A percentile compares a stretch with the other conserved stretches of the same genome.
phyloP scores from a whole-genome alignment of 139 green algal species.

The Pedinophyceae sp. region DNA sequence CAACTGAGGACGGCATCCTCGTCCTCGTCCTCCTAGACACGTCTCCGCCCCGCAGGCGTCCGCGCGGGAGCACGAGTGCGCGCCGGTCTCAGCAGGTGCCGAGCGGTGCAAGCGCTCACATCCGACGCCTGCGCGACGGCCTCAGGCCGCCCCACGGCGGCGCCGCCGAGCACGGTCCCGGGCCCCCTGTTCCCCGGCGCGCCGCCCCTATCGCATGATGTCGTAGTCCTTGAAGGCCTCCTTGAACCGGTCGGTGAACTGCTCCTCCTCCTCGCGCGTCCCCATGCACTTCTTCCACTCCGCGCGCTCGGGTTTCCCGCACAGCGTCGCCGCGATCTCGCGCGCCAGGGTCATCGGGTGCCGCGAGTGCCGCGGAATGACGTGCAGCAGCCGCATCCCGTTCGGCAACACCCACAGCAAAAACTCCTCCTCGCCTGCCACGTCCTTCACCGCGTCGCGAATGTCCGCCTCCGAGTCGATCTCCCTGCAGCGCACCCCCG shows the following conservation, averaged over 20 bases:
- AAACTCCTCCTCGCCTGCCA: constrained; percentile 57
- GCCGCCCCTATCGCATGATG: constrained; percentile 29
- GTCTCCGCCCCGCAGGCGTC: too few species aligned
- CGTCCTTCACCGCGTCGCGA: constrained; percentile 17
- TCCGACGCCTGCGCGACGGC: too few species aligned
- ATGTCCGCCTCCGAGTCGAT: background rate
- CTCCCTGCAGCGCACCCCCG: too few species aligned
- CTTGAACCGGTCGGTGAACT: constrained; percentile 52
- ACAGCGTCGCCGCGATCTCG: constrained; percentile 18
- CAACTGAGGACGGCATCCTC: too few species aligned
- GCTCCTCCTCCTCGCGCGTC: constrained; percentile 35
- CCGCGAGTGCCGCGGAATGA: constrained; percentile 23
- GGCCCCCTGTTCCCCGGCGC: too few species aligned
- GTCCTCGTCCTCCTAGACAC: too few species aligned
- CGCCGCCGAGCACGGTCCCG: too few species aligned
- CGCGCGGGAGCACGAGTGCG: too few species aligned
- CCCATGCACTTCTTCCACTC: constrained; percentile 65
- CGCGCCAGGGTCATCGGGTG: constrained; percentile 59
- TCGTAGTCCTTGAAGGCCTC: constrained; percentile 57
- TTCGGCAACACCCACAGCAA: constrained; percentile 62
- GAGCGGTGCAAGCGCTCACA: too few species aligned
- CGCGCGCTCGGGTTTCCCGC: constrained; percentile 22
- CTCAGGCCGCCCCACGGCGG: too few species aligned
- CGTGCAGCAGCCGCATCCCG: constrained; percentile 47
- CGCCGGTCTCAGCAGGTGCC: too few species aligned